Evolutionary conservation across 2,329 filamentous ascomycete genomes (phyloP), one percentile per base, ranked within the genome.

Genomic region (Botryotinia globosa): DNA sequence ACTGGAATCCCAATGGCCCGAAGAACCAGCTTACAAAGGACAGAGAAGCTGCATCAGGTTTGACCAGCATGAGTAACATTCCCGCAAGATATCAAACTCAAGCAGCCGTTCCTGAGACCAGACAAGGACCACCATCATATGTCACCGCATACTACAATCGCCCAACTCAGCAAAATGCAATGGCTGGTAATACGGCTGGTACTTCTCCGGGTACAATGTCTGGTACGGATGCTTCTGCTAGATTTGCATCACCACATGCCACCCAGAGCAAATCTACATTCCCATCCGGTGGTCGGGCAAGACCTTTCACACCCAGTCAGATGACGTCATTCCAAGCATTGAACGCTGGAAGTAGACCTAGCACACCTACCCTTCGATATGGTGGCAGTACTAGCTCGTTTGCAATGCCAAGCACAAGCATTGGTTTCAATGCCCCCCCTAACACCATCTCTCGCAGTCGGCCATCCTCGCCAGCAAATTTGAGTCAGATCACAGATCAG

Each of bases 371-470:
- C 10, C 37, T 72, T n/a, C 54, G 64, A 37, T 72, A 68, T 29
- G 51, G 48, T 48, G 16, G 62, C 51, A 62, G 48, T 29, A 39
- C 62, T 39, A 45, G 29, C 42, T 68, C 62, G 12, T 72, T 68
- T 25, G 48, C 48, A n/a, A 45, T 67, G 63, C 51, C 48, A 32
- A 68, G 70, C 37, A 48, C 29, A 14, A 72, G 32, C 22, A 54
- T n/a, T 18, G 62, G 56, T n/a, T 59, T 72, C n/a, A 68, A 56
- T 58, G 51, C 37, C 18, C 62, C 62, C 25, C 29, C 70, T 12
- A 72, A 68, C 18, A 72, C 67, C 67, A 59, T 69, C 32, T 69
- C 67, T 32, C 67, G 67, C 39, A 69, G 67, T 10, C 59, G 67
- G n/a, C 65, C 65, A 61, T 69, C 67, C 42, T 59, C 67, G 22